Percentiles rank a stretch among this genome's conserved stretches.
Evolutionary conservation across 1,284 basidiomycete genomes (phyloP).

Genomic region (Thecaphora thlaspeos): DNA sequence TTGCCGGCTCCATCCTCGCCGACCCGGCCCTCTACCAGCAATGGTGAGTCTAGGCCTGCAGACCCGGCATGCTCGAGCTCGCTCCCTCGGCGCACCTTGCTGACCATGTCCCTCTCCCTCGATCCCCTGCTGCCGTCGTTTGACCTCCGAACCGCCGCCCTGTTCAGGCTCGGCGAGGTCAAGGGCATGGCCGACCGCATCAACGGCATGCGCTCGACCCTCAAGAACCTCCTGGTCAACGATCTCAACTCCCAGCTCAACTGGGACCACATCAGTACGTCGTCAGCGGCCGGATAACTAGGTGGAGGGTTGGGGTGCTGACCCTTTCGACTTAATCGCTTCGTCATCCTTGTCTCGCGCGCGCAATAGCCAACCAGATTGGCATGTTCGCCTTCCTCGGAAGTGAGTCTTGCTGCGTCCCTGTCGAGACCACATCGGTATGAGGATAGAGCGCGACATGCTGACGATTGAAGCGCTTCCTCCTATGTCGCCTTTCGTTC

Average conservation of each 20-base stretch:
- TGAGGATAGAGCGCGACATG: not conserved
- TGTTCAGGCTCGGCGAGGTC: slow-evolving; percentile 50
- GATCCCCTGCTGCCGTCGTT: no score
- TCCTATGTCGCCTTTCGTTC: no score
- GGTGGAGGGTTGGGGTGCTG: not conserved
- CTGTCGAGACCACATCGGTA: no score
- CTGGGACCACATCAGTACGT: slow-evolving; percentile 57
- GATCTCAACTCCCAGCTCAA: slow-evolving; percentile 57
- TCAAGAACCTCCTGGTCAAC: slow-evolving; percentile 54
- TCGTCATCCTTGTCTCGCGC: no score
- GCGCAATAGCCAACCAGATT: slow-evolving; percentile 56
- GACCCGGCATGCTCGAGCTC: no score
- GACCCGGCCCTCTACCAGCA: slow-evolving; percentile 59
- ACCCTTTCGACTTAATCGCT: not conserved
- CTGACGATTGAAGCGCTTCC: not conserved
- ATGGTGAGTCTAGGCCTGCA: no score
- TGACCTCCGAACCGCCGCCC: not conserved
- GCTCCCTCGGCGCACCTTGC: no score
- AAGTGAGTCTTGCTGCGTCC: slow-evolving; percentile 11
- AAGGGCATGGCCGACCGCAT: slow-evolving; percentile 59
- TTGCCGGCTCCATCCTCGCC: slow-evolving; percentile 59
- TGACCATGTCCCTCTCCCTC: no score
- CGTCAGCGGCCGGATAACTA: not conserved
- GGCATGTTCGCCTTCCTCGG: slow-evolving; percentile 58
- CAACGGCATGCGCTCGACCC: slow-evolving; percentile 56